Base-by-base conservation (phyloP, 768 basidiomycete genomes). In the Boletus pseudopeckii region DNA sequence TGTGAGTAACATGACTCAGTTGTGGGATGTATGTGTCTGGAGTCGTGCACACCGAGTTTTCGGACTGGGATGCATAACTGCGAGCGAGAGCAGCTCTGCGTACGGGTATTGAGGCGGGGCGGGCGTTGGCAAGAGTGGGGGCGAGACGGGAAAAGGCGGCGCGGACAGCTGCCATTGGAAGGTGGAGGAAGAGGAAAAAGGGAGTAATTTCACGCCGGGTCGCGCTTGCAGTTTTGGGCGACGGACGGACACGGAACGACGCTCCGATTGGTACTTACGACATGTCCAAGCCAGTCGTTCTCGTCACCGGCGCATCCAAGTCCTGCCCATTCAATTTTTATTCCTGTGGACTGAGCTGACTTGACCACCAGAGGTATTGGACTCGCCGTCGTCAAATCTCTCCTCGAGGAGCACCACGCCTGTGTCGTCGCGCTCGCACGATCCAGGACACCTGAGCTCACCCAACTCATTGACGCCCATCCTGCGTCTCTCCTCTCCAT, bases 301-400 rank as follows among this genome's bases (percentile, higher is more conserved):
- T 94, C 50, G 77, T 96, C 59, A 90, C 93, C 53, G 94, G 95
- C 50, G 93, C 90, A 18, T 94, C 90, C 50, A 90, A 79, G 88
- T 89, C 58, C 13, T 10, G 5, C 18, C n/a, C 54, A 18, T 47
- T 33, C 10, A n/a, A 6, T 50, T 56, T 22, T 28, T 44, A 14
- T 45, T 18, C 32, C 38, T 40, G 28, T 32, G 48, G 10, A 54
- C 11, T 7, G 44, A 32, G 46, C 54, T 60, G 47, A 59, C 36
- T n/a, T 13, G 40, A 37, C 33, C n/a, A 10, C 6, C 58, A 83
- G 81, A 72, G 85, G 85, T 5, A 85, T 97, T 56, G 94, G 95
- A 2, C 82, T 96, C 46, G 88, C 91, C 17, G 80, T 90, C 58
- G 80, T 87, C 32, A 76, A 64, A n/a, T 74, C 81, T 49, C 79